phyloP scores from a whole-genome alignment of 352 stramenopile species.

The Globisporangium solare region DNA sequence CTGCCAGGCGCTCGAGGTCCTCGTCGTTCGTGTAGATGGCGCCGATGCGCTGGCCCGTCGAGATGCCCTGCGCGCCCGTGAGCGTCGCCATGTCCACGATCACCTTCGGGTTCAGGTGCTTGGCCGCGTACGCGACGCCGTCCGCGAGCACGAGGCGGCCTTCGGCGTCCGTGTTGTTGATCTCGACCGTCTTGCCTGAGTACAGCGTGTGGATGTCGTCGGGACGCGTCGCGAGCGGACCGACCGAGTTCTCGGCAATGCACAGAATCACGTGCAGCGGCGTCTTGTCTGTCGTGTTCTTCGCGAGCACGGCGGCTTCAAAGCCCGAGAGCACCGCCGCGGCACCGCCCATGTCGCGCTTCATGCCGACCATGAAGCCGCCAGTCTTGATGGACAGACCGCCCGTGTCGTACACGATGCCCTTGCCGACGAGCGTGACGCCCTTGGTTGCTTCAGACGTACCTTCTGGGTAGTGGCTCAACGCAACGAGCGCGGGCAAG shows the following conservation, averaged over 20 bases:
- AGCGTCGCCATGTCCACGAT: constrained; percentile 97
- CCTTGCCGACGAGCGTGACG: no score
- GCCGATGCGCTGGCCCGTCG: constrained; percentile 91
- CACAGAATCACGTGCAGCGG: constrained; percentile 89
- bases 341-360: no score
- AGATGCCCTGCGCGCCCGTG: constrained; percentile 92
- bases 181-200: constrained; percentile 94
- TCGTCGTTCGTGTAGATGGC: constrained; percentile 90
- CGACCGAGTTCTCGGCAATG: constrained; percentile 94
- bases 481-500: no score
- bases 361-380: no score
- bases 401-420: no score
- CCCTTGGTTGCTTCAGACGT: no score
- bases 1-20: constrained; percentile 4
- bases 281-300: constrained; percentile 84
- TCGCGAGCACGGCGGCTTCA: constrained; percentile 81
- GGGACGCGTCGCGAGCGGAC: constrained; percentile 81
- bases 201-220: constrained; percentile 94
- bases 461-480: no score
- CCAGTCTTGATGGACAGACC: no score
- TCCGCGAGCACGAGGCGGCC: constrained; percentile 93
- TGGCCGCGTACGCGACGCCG: constrained; percentile 90
- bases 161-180: constrained; percentile 97
- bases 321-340: constrained; percentile 17
- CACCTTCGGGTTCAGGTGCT: constrained; percentile 86